Evolutionary conservation across 2,329 filamentous ascomycete genomes (phyloP).

Genomic region (Gremmenia infestans): DNA sequence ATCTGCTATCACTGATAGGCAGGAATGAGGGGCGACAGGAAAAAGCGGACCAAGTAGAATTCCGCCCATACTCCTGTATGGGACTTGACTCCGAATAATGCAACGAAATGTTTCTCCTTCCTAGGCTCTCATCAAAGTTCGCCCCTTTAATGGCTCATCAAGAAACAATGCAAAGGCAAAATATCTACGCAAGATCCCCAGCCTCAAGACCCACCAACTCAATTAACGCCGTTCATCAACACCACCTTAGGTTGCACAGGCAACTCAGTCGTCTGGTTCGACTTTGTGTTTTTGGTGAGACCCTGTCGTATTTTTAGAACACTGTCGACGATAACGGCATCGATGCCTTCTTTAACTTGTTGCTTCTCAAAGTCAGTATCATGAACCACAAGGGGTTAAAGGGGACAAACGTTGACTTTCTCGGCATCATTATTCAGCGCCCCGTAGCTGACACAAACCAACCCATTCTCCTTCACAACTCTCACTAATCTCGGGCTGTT

Average conservation of each 20-base stretch:
- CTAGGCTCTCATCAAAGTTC: not conserved
- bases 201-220: not conserved
- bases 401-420: slow-evolving; percentile 70
- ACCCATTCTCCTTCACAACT: slow-evolving; percentile 88
- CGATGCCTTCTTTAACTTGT: slow-evolving; percentile 93
- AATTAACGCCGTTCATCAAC: not conserved
- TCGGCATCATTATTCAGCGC: slow-evolving; percentile 78
- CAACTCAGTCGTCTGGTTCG: not conserved
- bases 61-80: not conserved
- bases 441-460: slow-evolving; percentile 97
- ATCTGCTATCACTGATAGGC: not conserved
- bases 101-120: not conserved
- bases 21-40: not conserved
- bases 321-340: slow-evolving; percentile 95
- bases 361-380: slow-evolving; percentile 14
- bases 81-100: not conserved
- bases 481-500: slow-evolving; percentile 82
- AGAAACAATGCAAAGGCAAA: not conserved
- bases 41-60: not conserved
- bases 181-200: not conserved
- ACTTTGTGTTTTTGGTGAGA: slow-evolving; percentile 40
- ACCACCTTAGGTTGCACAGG: not conserved
- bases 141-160: not conserved
- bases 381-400: not conserved
- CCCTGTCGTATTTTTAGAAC: slow-evolving; percentile 91